Conservation (phyloP, 2,329 filamentous ascomycete species). For the Exophiala viscosa region DNA sequence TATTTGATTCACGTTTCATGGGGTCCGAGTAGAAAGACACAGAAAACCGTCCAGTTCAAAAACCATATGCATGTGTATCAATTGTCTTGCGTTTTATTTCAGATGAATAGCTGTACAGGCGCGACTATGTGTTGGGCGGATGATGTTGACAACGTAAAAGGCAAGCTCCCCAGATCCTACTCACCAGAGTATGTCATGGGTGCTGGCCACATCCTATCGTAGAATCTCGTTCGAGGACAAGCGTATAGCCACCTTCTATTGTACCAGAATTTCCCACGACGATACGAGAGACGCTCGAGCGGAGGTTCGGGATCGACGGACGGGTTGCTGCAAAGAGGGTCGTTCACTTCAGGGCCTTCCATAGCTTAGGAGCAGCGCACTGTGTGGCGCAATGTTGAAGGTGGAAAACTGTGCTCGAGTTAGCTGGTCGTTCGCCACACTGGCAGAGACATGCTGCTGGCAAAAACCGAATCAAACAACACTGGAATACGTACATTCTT, state of each 20-base stretch:
- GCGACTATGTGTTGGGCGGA: background rate
- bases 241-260: too few relatives aligned
- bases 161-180: too few relatives aligned
- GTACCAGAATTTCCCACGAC: too few relatives aligned
- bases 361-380: slow-evolving; percentile 96
- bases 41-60: background rate
- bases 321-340: background rate
- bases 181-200: too few relatives aligned
- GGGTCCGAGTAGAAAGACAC: too few relatives aligned
- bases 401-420: slow-evolving; percentile 76
- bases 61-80: background rate
- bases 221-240: too few relatives aligned
- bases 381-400: slow-evolving; percentile 89
- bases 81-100: slow-evolving; percentile 3
- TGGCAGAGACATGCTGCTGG: background rate
- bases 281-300: too few relatives aligned
- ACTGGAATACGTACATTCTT: slow-evolving; percentile 99
- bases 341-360: slow-evolving; percentile 81
- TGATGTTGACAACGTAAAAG: background rate
- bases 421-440: background rate
- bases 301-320: background rate
- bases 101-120: slow-evolving; percentile 12
- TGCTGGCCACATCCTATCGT: too few relatives aligned
- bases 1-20: background rate
- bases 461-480: background rate